Evolutionary conservation across 2,329 filamentous ascomycete genomes (phyloP).

Genomic region (Scedosporium apiospermum): DNA sequence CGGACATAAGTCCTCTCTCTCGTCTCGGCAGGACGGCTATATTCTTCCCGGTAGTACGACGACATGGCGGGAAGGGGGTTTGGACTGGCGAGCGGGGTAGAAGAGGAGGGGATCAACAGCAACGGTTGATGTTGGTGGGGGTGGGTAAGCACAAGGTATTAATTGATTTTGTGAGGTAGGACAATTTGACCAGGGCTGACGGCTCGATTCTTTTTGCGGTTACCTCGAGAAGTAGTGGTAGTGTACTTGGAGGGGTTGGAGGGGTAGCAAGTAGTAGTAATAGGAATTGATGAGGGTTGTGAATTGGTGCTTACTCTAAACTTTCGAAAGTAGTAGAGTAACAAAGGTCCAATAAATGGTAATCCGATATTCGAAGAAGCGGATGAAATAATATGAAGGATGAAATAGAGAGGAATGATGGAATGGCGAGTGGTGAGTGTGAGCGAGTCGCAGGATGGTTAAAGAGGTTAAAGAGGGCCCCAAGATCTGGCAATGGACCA

Average conservation of each 20-base stretch:
- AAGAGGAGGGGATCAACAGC: not conserved
- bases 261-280: too few species aligned
- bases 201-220: too few species aligned
- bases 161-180: not conserved
- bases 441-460: not conserved
- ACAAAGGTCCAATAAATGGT: too few species aligned
- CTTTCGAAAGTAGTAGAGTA: too few species aligned
- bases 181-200: too few species aligned
- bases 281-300: too few species aligned
- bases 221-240: too few species aligned
- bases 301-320: too few species aligned
- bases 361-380: too few species aligned
- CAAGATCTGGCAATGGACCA: not conserved
- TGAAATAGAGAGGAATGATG: not conserved
- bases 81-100: too few species aligned
- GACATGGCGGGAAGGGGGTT: not conserved
- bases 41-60: slow-evolving; percentile 1
- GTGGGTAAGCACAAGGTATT: not conserved
- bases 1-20: not conserved
- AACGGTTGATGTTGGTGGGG: not conserved
- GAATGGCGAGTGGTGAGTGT: not conserved
- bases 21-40: not conserved
- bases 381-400: too few species aligned
- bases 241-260: too few species aligned
- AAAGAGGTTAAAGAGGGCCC: not conserved